Base-by-base conservation (phyloP, 225 moss, liverwort and hornwort species). In the Marchantia polymorpha region DNA sequence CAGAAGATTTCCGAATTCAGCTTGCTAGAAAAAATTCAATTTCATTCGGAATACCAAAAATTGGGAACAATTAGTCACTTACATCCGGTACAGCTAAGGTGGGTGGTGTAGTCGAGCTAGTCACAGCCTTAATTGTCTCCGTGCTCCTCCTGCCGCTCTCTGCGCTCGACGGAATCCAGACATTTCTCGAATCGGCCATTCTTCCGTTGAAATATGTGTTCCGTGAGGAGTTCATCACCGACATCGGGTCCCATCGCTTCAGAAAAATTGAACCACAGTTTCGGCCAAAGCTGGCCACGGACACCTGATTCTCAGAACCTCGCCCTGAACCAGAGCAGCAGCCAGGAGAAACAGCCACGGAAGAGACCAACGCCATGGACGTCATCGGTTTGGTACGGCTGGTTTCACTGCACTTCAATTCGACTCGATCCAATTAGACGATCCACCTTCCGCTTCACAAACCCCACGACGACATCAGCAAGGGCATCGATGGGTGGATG, bases 81-180 rank as follows among this genome's bases (percentile, higher is more conserved):
- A 73, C 73, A 52, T 73, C 27, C 26, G 4, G 15, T 15, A 14
- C 27, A 29, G 73, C 25, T 52, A 14, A 27, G 9, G 54, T 52
- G 16, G 73, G n/a, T 7, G 73, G 27, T 29, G 26, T 25, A 73
- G 54, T 73, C 12, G 69, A 31, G 10, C 69, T 69, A 39, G 46
- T 69, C 54, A 73, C 27, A 26, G 73, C 73, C 73, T 73, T 71
- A 6, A 71, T 50, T 23, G 50, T 50, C 22, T 12, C 69, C 20
- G 19, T 10, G 8, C 69, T 48, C 3, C 39, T 2, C 39, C 39
- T 39, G 5, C 49, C 20, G 48, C 10, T 17, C 31, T 17, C 20
- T 47, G 50, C 50, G 17, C 71, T 71, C 22, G 19, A 71, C n/a
- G 23, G 23, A 0, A 11, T 51, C 23, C 71, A 11, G 22, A 2